Base-by-base conservation (phyloP, 495 filamentous ascomycete genomes). In the Penicillium simplicissimum region DNA sequence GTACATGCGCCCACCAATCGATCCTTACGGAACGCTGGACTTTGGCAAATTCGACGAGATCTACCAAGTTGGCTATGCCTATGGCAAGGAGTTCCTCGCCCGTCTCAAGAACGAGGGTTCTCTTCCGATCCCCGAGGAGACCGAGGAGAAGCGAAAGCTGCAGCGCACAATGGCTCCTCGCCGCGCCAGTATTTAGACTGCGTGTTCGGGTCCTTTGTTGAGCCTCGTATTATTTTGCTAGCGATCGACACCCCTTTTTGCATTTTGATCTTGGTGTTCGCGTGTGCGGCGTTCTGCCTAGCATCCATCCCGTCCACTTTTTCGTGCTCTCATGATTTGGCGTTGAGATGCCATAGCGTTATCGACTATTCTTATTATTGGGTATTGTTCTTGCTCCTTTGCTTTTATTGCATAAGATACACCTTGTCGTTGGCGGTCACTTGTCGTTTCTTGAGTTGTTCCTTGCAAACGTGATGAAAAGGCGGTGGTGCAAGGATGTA, bases 41-140 rank as follows among this genome's bases (percentile, higher is more conserved):
- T 99, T 99, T 79, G 90, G 85, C 55, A 97, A 93, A 72, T 98
- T 99, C 74, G 93, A 96, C 61, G 95, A 98, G 79, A 97, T 99
- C 60, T 96, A 94, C 69, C 79, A 87, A 66, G 81, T 97, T 2
- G 96, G 95, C 4, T 97, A 96, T 72, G 77, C 83, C 35, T 98
- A 87, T 76, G 95, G 93, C 17, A 89, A 87, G 73, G 82, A 88
- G 58, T 96, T 87, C 74, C 73, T 98, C 43, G 84, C 82, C 33
- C 80, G 86, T 58, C 71, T 97, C 64, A 86, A 84, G 68, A 89
- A 89, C 42, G 79, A 94, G 69, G 95, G 93, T 0, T 79, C 88
- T 25, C 72, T 96, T 59, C 81, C 81, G 13, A 74, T 80, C 2
- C 73, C 76, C 60, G 84, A 87, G 65, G 92, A 92, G 78, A 90